Evolutionary conservation across 1,284 basidiomycete species (phyloP).

Genomic region (Ceratobasidium sp.): DNA sequence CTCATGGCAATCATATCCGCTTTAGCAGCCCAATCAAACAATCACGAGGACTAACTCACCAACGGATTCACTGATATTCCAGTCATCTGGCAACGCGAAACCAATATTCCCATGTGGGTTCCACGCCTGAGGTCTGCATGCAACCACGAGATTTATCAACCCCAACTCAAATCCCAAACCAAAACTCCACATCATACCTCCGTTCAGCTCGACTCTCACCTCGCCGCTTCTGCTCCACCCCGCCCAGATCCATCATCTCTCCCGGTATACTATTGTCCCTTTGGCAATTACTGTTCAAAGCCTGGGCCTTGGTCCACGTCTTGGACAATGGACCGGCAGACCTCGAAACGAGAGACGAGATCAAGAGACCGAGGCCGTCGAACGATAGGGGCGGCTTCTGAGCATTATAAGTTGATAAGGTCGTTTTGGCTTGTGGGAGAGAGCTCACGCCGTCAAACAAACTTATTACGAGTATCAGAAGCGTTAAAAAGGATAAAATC

Average conservation of each 20-base stretch:
- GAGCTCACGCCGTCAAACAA: slow-evolving; percentile 51
- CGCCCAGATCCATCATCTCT: slow-evolving; percentile 51
- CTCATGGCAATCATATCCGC: slow-evolving; percentile 55
- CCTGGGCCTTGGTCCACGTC: slow-evolving; percentile 14
- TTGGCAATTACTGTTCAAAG: slow-evolving; percentile 11
- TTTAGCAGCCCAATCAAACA: background rate
- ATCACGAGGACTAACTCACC: slow-evolving; percentile 46
- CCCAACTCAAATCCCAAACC: background rate
- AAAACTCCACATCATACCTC: slow-evolving; percentile 49
- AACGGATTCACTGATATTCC: slow-evolving; percentile 54
- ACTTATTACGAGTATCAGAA: slow-evolving; percentile 46
- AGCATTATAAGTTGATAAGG: background rate
- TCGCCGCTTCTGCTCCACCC: slow-evolving; percentile 47
- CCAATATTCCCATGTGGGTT: slow-evolving; percentile 56
- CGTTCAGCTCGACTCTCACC: slow-evolving; percentile 54
- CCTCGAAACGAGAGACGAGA: background rate
- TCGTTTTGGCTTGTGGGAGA: background rate
- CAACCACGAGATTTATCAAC: slow-evolving; percentile 3
- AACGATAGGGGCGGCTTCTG: slow-evolving; percentile 53
- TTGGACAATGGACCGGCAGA: background rate
- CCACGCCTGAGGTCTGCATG: slow-evolving; percentile 53
- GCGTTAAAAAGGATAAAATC: slow-evolving; percentile 49
- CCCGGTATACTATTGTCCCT: slow-evolving; percentile 26
- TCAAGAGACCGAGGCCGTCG: slow-evolving; percentile 49
- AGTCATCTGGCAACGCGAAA: slow-evolving; percentile 54